These are phyloP conservation scores for Alternaria gansuensis DNA, from an alignment of 2,329 filamentous ascomycete species.

Conservation along the genomic window DNA sequence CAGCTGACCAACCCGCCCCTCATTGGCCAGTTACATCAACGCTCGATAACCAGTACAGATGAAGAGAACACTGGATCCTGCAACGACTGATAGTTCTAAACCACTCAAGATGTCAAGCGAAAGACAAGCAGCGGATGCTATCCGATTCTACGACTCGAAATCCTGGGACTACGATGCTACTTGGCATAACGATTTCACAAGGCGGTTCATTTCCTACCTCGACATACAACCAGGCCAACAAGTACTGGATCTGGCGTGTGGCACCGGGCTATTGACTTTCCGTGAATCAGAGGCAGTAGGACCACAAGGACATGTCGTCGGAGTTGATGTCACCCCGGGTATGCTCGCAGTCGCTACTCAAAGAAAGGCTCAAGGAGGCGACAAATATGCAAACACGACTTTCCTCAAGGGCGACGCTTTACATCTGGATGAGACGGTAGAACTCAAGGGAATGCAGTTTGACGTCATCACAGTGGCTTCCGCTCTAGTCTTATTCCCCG, in stretches of 20 bases:
- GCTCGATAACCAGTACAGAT: neutral
- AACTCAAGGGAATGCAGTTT: slow-evolving; percentile 38
- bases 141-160: slow-evolving; percentile 50
- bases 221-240: slow-evolving; percentile 49
- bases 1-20: slow-evolving; percentile 5
- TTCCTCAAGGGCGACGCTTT: slow-evolving; percentile 52
- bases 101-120: slow-evolving; percentile 25
- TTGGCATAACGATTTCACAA: slow-evolving; percentile 55
- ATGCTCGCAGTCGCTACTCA: slow-evolving; percentile 53
- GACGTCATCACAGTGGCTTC: slow-evolving; percentile 54
- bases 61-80: neutral
- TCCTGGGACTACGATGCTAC: slow-evolving; percentile 52
- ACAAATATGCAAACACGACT: slow-evolving; percentile 45
- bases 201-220: slow-evolving; percentile 49
- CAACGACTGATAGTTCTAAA: neutral
- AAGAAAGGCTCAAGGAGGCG: slow-evolving; percentile 39
- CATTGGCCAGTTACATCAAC: slow-evolving; percentile 10
- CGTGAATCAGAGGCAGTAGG: slow-evolving; percentile 53
- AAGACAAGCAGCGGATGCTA: slow-evolving; percentile 42
- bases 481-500: slow-evolving; percentile 54
- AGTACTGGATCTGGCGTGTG: slow-evolving; percentile 59
- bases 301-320: slow-evolving; percentile 49
- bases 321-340: slow-evolving; percentile 54
- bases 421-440: slow-evolving; percentile 43
- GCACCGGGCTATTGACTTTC: slow-evolving; percentile 57